These are phyloP conservation scores for Solanum chmielewskii DNA, from an alignment of 257 asterid genomes.

Conservation along the genomic window DNA sequence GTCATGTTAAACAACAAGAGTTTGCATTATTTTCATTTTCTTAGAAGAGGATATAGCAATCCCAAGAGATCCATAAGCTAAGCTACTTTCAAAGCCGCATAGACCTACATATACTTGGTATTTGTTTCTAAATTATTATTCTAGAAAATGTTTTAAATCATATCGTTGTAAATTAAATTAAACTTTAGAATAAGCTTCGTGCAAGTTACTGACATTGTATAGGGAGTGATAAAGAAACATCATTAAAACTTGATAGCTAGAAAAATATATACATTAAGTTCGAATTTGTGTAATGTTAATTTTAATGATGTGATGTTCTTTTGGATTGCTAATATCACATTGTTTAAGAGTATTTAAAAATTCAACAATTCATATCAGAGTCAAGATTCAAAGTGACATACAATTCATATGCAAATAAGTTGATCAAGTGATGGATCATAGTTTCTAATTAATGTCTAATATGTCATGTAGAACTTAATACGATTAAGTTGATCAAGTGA, in stretches of 20 bases:
- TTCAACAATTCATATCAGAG: neutral
- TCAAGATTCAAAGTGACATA: neutral
- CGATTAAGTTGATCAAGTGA: neutral
- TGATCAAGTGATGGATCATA: neutral
- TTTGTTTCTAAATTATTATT: neutral
- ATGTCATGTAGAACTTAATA: neutral
- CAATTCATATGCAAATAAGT: neutral
- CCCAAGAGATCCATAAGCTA: neutral
- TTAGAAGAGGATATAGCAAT: neutral
- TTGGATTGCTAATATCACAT: no score
- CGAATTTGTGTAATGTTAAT: neutral
- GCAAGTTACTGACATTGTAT: neutral
- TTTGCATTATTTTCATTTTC: neutral
- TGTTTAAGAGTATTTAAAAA: no score
- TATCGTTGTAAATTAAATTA: no score
- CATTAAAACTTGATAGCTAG: neutral
- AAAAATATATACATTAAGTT: neutral
- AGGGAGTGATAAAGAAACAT: neutral
- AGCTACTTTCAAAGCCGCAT: neutral
- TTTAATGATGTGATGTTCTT: neutral
- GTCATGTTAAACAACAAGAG: neutral
- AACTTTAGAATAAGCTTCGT: neutral
- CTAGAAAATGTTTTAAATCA: neutral
- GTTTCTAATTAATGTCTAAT: neutral
- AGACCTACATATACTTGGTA: neutral